Percentiles rank a stretch among this genome's conserved stretches.
Evolutionary conservation across 331 rosid species (phyloP).

Genomic region (Malus hybrid): DNA sequence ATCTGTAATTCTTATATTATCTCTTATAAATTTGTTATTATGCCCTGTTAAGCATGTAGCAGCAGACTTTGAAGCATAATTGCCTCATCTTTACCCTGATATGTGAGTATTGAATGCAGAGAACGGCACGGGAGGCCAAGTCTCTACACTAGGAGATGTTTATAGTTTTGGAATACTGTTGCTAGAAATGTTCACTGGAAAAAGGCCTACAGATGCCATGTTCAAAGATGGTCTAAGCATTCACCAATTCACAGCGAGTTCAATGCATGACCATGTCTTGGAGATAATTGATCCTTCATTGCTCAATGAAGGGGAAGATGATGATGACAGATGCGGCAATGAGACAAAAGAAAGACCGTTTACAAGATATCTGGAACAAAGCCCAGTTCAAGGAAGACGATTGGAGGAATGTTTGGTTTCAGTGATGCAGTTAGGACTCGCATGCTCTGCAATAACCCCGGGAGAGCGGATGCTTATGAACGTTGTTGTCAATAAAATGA

Average conservation of each 20-base stretch:
- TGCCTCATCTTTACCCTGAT: too few relatives aligned
- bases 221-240: not conserved
- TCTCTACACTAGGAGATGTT: not conserved
- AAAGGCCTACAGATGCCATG: not conserved
- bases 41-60: too few relatives aligned
- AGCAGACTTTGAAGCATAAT: too few relatives aligned
- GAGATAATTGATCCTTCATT: constrained; percentile 29
- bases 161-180: not conserved
- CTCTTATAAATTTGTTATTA: too few relatives aligned
- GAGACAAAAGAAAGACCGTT: not conserved
- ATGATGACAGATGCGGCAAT: not conserved
- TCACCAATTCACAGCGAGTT: constrained; percentile 3
- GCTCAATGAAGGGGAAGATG: not conserved
- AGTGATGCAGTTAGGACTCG: constrained; percentile 36
- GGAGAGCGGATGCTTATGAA: constrained; percentile 24
- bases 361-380: not conserved
- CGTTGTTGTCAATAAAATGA: constrained; percentile 25
- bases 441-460: constrained; percentile 38
- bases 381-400: not conserved
- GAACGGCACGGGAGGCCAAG: not conserved
- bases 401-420: constrained; percentile 13
- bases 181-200: constrained; percentile 7
- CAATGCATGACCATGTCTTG: constrained; percentile 26
- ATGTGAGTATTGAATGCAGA: not conserved
- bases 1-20: not conserved